Base-by-base conservation (phyloP, 2,329 filamentous ascomycete species). In the Pseudopithomyces chartarum region DNA sequence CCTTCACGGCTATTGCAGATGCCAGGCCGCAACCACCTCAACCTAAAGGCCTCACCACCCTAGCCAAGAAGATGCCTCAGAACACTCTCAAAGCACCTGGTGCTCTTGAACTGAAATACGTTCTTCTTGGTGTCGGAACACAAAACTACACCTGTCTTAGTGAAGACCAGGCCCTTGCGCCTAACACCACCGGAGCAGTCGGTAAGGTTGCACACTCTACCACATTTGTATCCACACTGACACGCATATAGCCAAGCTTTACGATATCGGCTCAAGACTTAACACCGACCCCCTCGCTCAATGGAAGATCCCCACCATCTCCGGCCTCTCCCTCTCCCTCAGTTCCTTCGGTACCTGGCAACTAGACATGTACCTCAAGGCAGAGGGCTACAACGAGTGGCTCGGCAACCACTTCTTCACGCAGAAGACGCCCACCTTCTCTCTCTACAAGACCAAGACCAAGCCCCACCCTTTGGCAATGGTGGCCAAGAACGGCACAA, bases 331-430 rank as follows among this genome's bases (percentile, higher is more conserved):
- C 1, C 71, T 76, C 17, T 69, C 68, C 7, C 59, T 74, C 20
- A 62, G 57, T 36, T 52, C 62, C 20, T 49, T 23, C 22, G 45
- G 58, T 22, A 63, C 66, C 11, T 42, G 44, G 20, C 52, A 61
- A 15, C 63, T 74, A n/a, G 60, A 66, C 34, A 57, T 56, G 53
- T 72, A 68, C 52, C 66, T 76, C 49, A 52, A 57, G 29, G 59
- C 61, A 1, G 64, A 71, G 38, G 71, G 73, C 50, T 76, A 68
- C 59, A 58, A 68, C 52, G 52, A 66, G 6, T 80, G 82, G 64
- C 69, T 87, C 13, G 89, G 89, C 29, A 81, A 85, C 65, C 89
- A 92, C 80, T 90, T 81, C 82, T 91, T 91, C 80, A 83, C 73
- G 58, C 60, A 45, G 60, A 67, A 43, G 75, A 81, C 59, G 0